Evolutionary conservation across 2,329 filamentous ascomycete genomes (phyloP), one percentile per base, ranked within the genome.

Genomic region (Aspergillus jensenii): DNA sequence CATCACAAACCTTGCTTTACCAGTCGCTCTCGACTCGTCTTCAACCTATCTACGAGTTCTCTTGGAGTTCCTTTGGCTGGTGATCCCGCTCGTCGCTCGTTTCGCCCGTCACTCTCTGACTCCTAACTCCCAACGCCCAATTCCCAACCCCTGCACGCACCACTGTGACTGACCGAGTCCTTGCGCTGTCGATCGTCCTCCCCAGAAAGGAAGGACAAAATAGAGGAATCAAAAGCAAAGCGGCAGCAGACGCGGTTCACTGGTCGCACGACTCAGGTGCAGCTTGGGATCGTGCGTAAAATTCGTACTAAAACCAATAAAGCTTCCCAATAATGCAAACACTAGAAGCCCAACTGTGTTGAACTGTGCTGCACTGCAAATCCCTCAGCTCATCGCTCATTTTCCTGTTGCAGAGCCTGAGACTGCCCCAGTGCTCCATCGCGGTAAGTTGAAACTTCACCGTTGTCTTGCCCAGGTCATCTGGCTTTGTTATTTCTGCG

Each of bases 171-270:
- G 39, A 51, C 14, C 19, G 39, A 47, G 57, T 62, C 65, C 65
- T 66, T 66, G 61, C 64, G 55, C 59, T 60, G 64, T 62, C 62
- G 65, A 67, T 67, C 65, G 60, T 60, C 65, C 27, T 43, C 60
- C 60, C 46, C 63, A 62, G 52, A 53, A 47, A 59, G 58, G 57
- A 62, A 63, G 49, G 48, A 48, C 35, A 3, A 52, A 53, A 59
- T 54, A 53, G 33, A 49, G 37, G 19, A 52, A 47, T 39, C 58
- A 62, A 56, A 52, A 46, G 56, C 41, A 44, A 55, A 51, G 27
- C 23, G 27, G 33, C 25, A 52, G 45, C 54, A 52, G 56, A 56
- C 23, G n/a, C 15, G 21, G 40, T 4, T 56, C 56, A 40, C 49
- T 60, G 55, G 59, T 59, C 56, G 61, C 61, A 63, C 58, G 55